Conservation (phyloP, 2,329 filamentous ascomycete genomes). For the Trichoderma citrinoviride region DNA sequence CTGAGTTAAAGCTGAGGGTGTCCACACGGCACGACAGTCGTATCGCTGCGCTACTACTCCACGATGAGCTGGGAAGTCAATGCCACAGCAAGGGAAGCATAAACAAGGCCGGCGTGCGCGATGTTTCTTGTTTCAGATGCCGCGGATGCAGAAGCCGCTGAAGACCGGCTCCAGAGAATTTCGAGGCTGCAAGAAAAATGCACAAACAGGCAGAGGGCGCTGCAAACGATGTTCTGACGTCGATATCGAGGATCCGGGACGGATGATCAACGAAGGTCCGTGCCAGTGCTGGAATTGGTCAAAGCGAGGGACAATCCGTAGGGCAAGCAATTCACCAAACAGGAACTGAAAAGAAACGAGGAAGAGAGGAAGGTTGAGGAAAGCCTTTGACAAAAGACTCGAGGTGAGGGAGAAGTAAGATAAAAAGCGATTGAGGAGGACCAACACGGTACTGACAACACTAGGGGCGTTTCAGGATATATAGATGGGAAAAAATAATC, state of each 20-base stretch:
- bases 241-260: background rate
- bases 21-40: background rate
- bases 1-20: constrained; percentile 4
- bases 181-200: background rate
- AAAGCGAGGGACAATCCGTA: constrained; percentile 23
- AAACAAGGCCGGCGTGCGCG: background rate
- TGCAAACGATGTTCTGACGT: background rate
- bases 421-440: background rate
- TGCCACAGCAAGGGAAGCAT: background rate
- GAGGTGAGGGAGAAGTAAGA: constrained; percentile 8
- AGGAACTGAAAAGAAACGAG: background rate
- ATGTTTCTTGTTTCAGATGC: constrained; percentile 12
- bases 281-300: constrained; percentile 16
- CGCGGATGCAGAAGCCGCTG: constrained; percentile 12
- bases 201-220: background rate
- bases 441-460: constrained; percentile 29
- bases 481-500: background rate
- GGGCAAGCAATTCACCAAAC: constrained; percentile 4
- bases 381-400: background rate
- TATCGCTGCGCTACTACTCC: background rate
- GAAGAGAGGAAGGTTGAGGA: background rate
- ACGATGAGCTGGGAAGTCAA: background rate
- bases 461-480: constrained; percentile 19
- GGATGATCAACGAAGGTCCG: background rate
- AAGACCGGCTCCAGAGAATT: constrained; percentile 25